Base-by-base conservation (phyloP, 2,329 filamentous ascomycete genomes). In the Furcasterigmium furcatum region DNA sequence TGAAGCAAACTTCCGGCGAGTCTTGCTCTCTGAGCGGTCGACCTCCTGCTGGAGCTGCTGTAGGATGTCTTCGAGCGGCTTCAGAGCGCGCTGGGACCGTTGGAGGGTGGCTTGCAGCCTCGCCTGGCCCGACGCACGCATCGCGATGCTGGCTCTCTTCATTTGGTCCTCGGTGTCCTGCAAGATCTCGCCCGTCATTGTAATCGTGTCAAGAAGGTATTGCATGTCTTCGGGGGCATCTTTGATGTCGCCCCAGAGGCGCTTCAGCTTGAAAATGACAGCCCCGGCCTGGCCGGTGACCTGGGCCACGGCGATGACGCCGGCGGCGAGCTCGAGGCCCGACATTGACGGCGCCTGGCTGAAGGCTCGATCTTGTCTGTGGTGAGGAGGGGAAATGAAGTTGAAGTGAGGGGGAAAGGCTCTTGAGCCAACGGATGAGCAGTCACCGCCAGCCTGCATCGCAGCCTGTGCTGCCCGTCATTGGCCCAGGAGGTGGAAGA, bases 1-100 rank as follows among this genome's bases (percentile, higher is more conserved):
- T 7, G 55, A 34, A 12, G 46, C 46, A 24, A 52, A 21, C 27
- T 52, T 57, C 18, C 51, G 44, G 14, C 48, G 53, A 16, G 58
- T 5, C 0, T 19, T 35, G n/a, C 49, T 48, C 29, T 44, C 57
- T 14, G 51, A 56, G 1, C 25, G 25, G 5, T 43, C 38, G 8
- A 58, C 30, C 19, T 51, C 44, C 2, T 36, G 22, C 7, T 20
- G 38, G 25, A 60, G 40, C 3, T 52, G 41, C 1, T 46, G 45
- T 2, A 52, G 43, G 8, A 55, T 21, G 1, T 34, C 7, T 2
- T 52, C 38, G 3, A 60, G 47, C 1, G 22, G 34, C 5, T 43
- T 14, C 0, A 50, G 35, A 2, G 55, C 55, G 19, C 46, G 13
- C 25, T 42, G 40, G 2, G 40, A n/a, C 16, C n/a, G 32, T 13